Conservation (phyloP, 495 filamentous ascomycete species). For the Sporormia fimetaria region DNA sequence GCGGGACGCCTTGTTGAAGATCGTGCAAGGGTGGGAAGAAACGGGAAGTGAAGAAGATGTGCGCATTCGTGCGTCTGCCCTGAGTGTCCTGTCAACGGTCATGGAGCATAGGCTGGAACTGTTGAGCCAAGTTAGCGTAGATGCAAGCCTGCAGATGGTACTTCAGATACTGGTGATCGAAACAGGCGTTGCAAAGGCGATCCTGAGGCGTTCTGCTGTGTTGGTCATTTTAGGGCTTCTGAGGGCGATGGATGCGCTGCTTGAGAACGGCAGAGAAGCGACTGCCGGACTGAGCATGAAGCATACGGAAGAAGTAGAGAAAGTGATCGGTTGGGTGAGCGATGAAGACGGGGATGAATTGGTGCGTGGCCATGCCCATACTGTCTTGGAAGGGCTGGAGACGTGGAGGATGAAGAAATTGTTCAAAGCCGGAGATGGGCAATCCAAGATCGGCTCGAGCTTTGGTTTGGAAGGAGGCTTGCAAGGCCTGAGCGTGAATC, state of each 20-base stretch:
- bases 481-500: constrained; percentile 24
- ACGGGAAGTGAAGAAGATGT: constrained; percentile 63
- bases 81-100: constrained; percentile 57
- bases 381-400: constrained; percentile 60
- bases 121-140: constrained; percentile 43
- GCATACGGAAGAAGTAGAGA: constrained; percentile 50
- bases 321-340: constrained; percentile 53
- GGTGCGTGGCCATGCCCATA: constrained; percentile 59
- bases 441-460: constrained; percentile 28
- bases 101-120: constrained; percentile 53
- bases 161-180: constrained; percentile 58
- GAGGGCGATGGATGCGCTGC: constrained; percentile 49
- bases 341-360: constrained; percentile 60
- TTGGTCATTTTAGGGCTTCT: constrained; percentile 57
- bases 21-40: constrained; percentile 64
- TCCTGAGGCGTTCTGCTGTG: constrained; percentile 62
- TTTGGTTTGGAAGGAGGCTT: constrained; percentile 29
- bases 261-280: constrained; percentile 40
- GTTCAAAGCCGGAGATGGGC: constrained; percentile 34
- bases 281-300: constrained; percentile 52
- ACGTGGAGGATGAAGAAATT: constrained; percentile 53
- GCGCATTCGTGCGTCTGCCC: constrained; percentile 62
- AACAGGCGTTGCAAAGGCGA: constrained; percentile 49
- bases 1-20: constrained; percentile 39
- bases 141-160: constrained; percentile 53